A percentile compares a stretch with the other conserved stretches of the same genome.
phyloP scores from a whole-genome alignment of 148 eudicot genomes.

The Chenopodium berlandieri region DNA sequence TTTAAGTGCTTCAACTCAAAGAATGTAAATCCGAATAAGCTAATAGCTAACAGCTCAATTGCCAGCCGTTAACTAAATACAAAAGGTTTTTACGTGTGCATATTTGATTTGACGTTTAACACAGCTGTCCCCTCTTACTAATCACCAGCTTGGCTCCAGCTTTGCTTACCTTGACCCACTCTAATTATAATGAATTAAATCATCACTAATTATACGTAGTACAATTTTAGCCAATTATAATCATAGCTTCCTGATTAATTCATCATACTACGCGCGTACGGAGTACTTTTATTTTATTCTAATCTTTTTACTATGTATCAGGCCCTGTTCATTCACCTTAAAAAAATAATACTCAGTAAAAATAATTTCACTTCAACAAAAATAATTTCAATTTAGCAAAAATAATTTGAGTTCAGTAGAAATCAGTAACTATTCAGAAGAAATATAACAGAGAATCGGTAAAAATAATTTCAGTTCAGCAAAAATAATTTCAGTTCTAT shows the following conservation, averaged over 20 bases:
- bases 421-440: no score
- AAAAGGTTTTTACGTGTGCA: neutral
- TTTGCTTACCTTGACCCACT: constrained; percentile 7
- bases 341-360: no score
- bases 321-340: no score
- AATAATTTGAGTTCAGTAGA: no score
- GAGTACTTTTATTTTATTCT: no score
- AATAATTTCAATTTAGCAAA: no score
- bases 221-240: neutral
- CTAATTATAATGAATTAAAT: neutral
- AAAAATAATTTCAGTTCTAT: no score
- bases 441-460: no score
- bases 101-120: neutral
- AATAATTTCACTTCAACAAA: no score
- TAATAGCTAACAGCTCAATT: neutral
- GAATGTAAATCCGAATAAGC: neutral
- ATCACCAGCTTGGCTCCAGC: constrained; percentile 30
- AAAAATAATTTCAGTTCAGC: no score
- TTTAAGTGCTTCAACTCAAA: neutral
- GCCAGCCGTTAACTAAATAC: neutral
- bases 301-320: no score
- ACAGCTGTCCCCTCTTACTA: constrained; percentile 11
- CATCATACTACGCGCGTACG: no score
- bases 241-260: neutral
- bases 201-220: neutral